Evolutionary conservation across 352 stramenopile genomes (phyloP).

Genomic region (Pythium sukuiense): DNA sequence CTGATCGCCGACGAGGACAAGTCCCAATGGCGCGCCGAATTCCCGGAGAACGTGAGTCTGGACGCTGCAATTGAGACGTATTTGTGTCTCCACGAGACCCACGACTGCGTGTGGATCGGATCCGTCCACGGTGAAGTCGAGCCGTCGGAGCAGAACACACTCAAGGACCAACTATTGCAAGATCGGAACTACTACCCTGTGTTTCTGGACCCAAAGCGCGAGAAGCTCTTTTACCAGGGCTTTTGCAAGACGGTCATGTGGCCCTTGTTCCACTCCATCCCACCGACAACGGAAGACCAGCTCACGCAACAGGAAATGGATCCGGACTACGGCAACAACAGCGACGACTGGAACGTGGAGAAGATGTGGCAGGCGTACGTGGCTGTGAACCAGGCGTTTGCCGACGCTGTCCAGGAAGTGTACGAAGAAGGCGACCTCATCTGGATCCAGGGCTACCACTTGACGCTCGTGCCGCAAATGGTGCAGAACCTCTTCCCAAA

Average conservation of each 20-base stretch:
- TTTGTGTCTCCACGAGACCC: slow-evolving; percentile 71
- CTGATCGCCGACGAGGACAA: slow-evolving; percentile 78
- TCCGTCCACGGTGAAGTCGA: slow-evolving; percentile 82
- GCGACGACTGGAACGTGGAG: slow-evolving; percentile 72
- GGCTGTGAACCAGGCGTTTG: slow-evolving; percentile 84
- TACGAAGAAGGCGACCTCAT: slow-evolving; percentile 90
- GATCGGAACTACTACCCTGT: slow-evolving; percentile 91
- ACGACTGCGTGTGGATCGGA: slow-evolving; percentile 85
- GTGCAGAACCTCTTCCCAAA: slow-evolving; percentile 89
- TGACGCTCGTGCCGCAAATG: slow-evolving; percentile 89
- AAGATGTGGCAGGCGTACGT: slow-evolving; percentile 91
- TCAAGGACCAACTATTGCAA: slow-evolving; percentile 85
- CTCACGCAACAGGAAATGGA: slow-evolving; percentile 60
- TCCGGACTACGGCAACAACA: slow-evolving; percentile 20
- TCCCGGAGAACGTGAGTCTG: slow-evolving; percentile 65
- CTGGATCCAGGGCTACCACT: slow-evolving; percentile 91
- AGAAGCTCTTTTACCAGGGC: slow-evolving; percentile 88
- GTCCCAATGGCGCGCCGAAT: slow-evolving; percentile 82
- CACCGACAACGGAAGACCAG: slow-evolving; percentile 78
- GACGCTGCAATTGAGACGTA: slow-evolving; percentile 82
- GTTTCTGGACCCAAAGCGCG: slow-evolving; percentile 85
- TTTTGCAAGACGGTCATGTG: slow-evolving; percentile 92
- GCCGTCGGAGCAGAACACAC: slow-evolving; percentile 72
- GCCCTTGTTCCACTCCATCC: slow-evolving; percentile 89
- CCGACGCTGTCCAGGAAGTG: slow-evolving; percentile 82